Evolutionary conservation across 2,329 filamentous ascomycete species (phyloP).

Genomic region (Penicillium sp.): DNA sequence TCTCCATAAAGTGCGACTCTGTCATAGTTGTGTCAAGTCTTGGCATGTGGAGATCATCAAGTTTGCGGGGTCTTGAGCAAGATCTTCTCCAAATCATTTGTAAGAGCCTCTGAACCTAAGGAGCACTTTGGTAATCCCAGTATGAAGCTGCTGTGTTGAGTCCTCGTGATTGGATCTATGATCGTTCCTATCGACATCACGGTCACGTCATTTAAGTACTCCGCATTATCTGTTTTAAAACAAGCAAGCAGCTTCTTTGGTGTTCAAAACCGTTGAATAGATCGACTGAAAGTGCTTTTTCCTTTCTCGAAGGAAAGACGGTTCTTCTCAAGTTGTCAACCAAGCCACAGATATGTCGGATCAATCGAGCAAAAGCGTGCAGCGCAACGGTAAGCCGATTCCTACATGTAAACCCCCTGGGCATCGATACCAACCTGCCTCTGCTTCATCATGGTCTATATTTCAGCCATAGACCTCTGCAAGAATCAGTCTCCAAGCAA

Average conservation of each 20-base stretch:
- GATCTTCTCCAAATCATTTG: not conserved
- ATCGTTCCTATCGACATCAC: not conserved
- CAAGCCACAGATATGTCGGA: not conserved
- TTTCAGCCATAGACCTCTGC: too few relatives aligned
- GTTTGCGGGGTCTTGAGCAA: not conserved
- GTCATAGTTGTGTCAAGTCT: conserved; percentile 2
- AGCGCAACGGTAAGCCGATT: not conserved
- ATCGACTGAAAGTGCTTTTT: not conserved
- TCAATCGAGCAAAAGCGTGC: not conserved
- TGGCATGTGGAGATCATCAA: not conserved
- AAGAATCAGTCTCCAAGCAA: too few relatives aligned
- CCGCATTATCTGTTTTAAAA: not conserved
- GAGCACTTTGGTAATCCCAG: too few relatives aligned
- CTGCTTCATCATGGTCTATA: not conserved
- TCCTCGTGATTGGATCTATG: not conserved
- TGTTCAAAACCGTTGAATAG: too few relatives aligned
- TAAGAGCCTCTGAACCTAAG: too few relatives aligned
- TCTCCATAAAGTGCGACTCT: not conserved
- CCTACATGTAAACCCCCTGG: too few relatives aligned
- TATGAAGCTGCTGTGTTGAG: too few relatives aligned
- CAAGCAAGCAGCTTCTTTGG: not conserved
- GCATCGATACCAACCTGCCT: not conserved
- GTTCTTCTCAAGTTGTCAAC: too few relatives aligned
- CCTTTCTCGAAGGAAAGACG: too few relatives aligned
- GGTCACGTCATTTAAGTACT: not conserved